phyloP scores from a whole-genome alignment of 805 yeast genomes.

The Candida patagonica region DNA sequence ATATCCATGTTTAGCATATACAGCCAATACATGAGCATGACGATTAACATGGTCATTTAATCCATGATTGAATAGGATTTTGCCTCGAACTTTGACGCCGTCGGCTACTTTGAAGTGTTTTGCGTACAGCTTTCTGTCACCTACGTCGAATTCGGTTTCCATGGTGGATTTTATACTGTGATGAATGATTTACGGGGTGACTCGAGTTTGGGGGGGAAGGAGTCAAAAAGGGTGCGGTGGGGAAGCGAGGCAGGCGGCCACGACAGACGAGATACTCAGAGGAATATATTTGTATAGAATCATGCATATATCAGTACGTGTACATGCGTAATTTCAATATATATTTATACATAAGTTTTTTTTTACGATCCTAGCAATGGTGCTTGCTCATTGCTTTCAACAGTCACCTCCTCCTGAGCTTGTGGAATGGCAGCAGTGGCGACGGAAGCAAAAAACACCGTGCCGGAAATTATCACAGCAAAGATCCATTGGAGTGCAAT shows the following conservation, averaged over 20 bases:
- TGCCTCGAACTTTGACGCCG: conserved; percentile 17
- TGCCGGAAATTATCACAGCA: conserved; percentile 56
- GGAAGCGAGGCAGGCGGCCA: no score
- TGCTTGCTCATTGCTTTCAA: conserved; percentile 6
- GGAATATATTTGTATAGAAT: no score
- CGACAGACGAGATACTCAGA: no score
- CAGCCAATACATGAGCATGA: conserved; percentile 24
- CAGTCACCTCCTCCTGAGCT: conserved; percentile 1
- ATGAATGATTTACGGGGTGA: no score
- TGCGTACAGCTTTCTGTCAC: conserved; percentile 1
- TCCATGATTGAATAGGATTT: conserved; percentile 30
- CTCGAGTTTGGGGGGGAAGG: no score
- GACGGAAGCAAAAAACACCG: conserved; percentile 44
- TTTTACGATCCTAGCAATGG: no score
- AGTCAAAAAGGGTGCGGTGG: no score
- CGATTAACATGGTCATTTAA: conserved; percentile 28
- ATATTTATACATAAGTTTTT: no score
- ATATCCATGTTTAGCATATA: conserved; percentile 25
- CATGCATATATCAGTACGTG: no score
- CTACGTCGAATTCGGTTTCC: conserved; percentile 3
- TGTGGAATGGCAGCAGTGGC: conserved; percentile 28
- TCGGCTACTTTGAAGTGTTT: background rate
- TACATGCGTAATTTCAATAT: no score
- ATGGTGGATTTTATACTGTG: no score
- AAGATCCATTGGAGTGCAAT: conserved; percentile 83